phyloP scores from a whole-genome alignment of 495 filamentous ascomycete species.

The Trichodelitschia bisporula region DNA sequence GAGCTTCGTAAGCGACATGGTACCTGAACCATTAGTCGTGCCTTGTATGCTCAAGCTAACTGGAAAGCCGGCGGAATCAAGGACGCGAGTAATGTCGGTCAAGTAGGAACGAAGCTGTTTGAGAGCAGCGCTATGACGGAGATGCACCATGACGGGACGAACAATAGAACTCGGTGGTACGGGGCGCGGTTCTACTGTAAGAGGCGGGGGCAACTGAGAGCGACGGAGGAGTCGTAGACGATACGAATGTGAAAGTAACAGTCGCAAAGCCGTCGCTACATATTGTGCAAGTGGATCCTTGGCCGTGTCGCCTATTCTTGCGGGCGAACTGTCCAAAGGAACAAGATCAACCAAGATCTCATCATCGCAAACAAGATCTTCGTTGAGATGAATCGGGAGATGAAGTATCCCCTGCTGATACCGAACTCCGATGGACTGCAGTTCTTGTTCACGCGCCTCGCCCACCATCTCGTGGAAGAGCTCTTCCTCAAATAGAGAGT shows the following conservation, averaged over 20 bases:
- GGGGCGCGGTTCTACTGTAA: conserved; percentile 20
- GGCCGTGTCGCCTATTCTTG: conserved; percentile 4
- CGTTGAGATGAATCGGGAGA: too few relatives aligned
- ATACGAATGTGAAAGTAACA: conserved; percentile 51
- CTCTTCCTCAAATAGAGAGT: conserved; percentile 79
- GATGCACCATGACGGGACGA: conserved; percentile 35
- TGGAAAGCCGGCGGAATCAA: too few relatives aligned
- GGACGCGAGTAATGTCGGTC: too few relatives aligned
- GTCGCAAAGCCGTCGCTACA: conserved; percentile 31
- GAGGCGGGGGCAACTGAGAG: conserved; percentile 31
- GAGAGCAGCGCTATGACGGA: conserved; percentile 32
- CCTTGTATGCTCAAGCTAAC: too few relatives aligned
- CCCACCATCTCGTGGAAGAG: conserved; percentile 76
- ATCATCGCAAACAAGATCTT: too few relatives aligned
- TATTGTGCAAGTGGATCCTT: conserved; percentile 23
- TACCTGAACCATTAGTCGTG: too few relatives aligned
- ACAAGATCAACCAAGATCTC: conserved; percentile 41
- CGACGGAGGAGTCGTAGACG: conserved; percentile 37
- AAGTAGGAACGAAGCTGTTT: too few relatives aligned
- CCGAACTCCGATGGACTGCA: conserved; percentile 40
- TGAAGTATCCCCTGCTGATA: conserved; percentile 30
- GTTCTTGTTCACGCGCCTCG: conserved; percentile 48
- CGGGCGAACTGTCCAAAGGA: conserved; percentile 21
- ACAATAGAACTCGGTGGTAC: conserved; percentile 33
- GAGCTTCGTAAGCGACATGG: too few relatives aligned